These are phyloP conservation scores for Claviceps citrina DNA, from an alignment of 2,329 filamentous ascomycete genomes.

Conservation along the genomic window DNA sequence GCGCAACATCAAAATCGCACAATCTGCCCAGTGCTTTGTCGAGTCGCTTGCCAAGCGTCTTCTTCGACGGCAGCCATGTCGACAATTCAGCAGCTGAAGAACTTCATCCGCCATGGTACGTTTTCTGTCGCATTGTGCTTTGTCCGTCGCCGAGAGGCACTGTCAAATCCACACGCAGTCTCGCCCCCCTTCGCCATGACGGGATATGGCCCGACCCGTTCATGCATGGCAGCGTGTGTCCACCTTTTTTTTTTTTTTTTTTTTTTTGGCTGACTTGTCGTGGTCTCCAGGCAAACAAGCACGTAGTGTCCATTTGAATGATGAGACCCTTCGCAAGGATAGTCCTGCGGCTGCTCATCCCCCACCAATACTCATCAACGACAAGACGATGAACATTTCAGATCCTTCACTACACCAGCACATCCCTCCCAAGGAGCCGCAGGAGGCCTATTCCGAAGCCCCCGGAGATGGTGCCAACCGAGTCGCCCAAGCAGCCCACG, in stretches of 20 bases:
- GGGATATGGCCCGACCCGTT: constrained; percentile 1
- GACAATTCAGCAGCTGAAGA: constrained; percentile 89
- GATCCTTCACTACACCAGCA: constrained; percentile 28
- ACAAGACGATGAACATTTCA: constrained; percentile 36
- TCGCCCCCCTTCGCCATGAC: constrained; percentile 2
- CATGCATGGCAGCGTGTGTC: not conserved
- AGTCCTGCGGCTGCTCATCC: constrained; percentile 33
- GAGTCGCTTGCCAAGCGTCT: constrained; percentile 8
- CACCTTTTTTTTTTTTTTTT: no score
- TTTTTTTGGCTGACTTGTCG: constrained; percentile 3
- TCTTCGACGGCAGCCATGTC: constrained; percentile 31
- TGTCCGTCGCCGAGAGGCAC: no score
- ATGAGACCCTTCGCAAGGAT: constrained; percentile 37
- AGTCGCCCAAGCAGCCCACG: constrained; percentile 51
- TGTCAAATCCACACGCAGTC: not conserved
- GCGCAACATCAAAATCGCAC: not conserved
- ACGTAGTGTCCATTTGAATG: constrained; percentile 41
- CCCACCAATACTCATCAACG: constrained; percentile 35
- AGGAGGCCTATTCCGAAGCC: constrained; percentile 46
- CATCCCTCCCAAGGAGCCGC: constrained; percentile 28
- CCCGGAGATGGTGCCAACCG: constrained; percentile 48
- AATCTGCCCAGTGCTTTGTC: not conserved
- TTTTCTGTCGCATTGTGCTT: not conserved
- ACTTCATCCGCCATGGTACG: constrained; percentile 83
- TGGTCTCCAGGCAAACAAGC: constrained; percentile 67